A percentile compares a stretch with the other conserved stretches of the same genome.
Evolutionary conservation across 1,284 basidiomycete genomes (phyloP).

Genomic region (Microbotryum scabiosae): DNA sequence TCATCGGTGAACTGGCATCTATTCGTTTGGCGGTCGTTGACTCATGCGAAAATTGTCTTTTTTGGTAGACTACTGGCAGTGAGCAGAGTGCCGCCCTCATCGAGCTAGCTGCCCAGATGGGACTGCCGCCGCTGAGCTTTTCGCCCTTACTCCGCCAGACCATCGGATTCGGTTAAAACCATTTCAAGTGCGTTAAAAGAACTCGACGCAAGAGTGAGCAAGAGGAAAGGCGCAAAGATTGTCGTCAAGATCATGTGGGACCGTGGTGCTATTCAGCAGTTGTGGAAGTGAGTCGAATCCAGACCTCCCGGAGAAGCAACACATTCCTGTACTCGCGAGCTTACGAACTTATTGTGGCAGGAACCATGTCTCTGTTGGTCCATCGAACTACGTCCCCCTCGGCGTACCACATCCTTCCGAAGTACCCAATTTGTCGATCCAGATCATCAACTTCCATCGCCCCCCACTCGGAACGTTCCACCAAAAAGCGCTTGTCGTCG

Average conservation of each 20-base stretch:
- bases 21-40: too few species aligned
- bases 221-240: constrained; percentile 47
- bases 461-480: constrained; percentile 64
- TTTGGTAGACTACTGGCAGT: constrained; percentile 31
- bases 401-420: constrained; percentile 53
- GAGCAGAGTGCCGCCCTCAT: neutral
- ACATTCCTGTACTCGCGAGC: neutral
- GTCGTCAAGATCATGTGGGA: constrained; percentile 58
- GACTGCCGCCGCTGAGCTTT: neutral
- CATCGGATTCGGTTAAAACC: constrained; percentile 49
- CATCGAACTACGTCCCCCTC: constrained; percentile 50
- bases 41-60: neutral
- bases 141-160: constrained; percentile 32
- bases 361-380: constrained; percentile 51
- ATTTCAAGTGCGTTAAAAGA: constrained; percentile 52
- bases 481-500: constrained; percentile 58
- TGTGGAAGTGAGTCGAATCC: constrained; percentile 24
- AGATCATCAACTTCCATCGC: constrained; percentile 51
- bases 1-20: too few species aligned
- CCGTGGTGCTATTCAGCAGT: constrained; percentile 54
- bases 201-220: constrained; percentile 47
- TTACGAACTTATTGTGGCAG: constrained; percentile 37
- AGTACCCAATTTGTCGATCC: constrained; percentile 54
- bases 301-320: neutral
- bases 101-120: neutral